Evolutionary conservation across 352 stramenopile species (phyloP).

Genomic region (Globisporangium radiosum): DNA sequence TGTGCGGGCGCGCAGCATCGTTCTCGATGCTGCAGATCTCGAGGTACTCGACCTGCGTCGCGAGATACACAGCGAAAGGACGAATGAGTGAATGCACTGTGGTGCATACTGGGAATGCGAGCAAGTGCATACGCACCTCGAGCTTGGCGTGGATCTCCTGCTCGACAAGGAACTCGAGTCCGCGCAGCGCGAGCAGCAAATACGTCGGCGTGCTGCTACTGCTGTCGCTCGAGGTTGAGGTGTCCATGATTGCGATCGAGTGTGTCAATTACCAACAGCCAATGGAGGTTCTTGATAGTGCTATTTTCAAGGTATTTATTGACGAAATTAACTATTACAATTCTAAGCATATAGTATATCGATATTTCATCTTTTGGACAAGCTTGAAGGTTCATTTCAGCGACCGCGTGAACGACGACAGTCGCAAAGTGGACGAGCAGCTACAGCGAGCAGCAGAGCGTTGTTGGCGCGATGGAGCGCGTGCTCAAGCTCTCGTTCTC

Average conservation of each 20-base stretch:
- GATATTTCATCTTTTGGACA: neutral
- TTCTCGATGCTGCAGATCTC: conserved; percentile 62
- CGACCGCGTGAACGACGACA: neutral
- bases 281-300: neutral
- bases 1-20: conserved; percentile 36
- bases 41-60: conserved; percentile 42
- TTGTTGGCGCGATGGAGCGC: conserved; percentile 2
- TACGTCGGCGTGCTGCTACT: conserved; percentile 27
- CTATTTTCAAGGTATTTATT: neutral
- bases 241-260: neutral
- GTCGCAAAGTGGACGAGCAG: neutral
- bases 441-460: neutral
- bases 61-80: too few relatives aligned
- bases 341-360: neutral
- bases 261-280: too few relatives aligned
- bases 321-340: neutral
- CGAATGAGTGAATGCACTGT: neutral
- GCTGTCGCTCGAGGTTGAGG: neutral
- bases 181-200: conserved; percentile 70
- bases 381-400: neutral
- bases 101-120: neutral
- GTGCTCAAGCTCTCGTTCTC: conserved; percentile 1
- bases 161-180: conserved; percentile 61
- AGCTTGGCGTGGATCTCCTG: conserved; percentile 67
- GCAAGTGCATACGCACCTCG: conserved; percentile 19